Conservation (phyloP, 2,329 filamentous ascomycete species). For the Rhytidhysteron rufulum region DNA sequence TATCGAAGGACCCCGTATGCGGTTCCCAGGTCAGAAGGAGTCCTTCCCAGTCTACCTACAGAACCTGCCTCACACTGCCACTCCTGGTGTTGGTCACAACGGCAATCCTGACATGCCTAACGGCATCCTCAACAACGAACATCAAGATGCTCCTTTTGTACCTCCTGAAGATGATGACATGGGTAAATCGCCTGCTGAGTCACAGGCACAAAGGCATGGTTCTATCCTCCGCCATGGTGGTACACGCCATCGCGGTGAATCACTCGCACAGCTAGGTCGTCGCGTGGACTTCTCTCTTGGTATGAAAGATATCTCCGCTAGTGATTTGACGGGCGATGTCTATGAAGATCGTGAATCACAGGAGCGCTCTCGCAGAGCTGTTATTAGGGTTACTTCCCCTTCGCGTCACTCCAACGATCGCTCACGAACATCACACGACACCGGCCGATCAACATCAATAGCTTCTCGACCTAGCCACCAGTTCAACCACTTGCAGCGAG, state of each 20-base stretch:
- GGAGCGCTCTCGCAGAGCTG: slow-evolving; percentile 30
- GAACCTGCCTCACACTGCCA: slow-evolving; percentile 45
- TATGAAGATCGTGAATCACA: slow-evolving; percentile 52
- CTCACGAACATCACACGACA: slow-evolving; percentile 27
- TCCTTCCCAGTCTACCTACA: slow-evolving; percentile 65
- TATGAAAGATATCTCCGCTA: slow-evolving; percentile 56
- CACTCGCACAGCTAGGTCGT: slow-evolving; percentile 55
- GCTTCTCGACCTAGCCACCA: slow-evolving; percentile 16
- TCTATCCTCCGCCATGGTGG: slow-evolving; percentile 55
- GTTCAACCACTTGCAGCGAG: slow-evolving; percentile 24
- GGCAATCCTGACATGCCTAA: slow-evolving; percentile 44
- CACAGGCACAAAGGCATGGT: slow-evolving; percentile 31
- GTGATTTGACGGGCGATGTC: slow-evolving; percentile 61
- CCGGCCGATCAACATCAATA: slow-evolving; percentile 28
- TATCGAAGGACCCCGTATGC: slow-evolving; percentile 77
- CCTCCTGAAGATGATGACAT: slow-evolving; percentile 23
- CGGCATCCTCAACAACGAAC: slow-evolving; percentile 32
- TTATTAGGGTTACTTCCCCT: slow-evolving; percentile 39
- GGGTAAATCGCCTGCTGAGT: slow-evolving; percentile 10
- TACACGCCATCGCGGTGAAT: slow-evolving; percentile 53
- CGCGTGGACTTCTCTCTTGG: slow-evolving; percentile 70
- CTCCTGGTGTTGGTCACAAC: slow-evolving; percentile 39
- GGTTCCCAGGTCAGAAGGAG: slow-evolving; percentile 64
- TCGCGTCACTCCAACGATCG: slow-evolving; percentile 27
- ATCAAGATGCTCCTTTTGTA: slow-evolving; percentile 43